Evolutionary conservation across 176 grass and related monocot genomes (phyloP).

Genomic region (Leersia perrieri): DNA sequence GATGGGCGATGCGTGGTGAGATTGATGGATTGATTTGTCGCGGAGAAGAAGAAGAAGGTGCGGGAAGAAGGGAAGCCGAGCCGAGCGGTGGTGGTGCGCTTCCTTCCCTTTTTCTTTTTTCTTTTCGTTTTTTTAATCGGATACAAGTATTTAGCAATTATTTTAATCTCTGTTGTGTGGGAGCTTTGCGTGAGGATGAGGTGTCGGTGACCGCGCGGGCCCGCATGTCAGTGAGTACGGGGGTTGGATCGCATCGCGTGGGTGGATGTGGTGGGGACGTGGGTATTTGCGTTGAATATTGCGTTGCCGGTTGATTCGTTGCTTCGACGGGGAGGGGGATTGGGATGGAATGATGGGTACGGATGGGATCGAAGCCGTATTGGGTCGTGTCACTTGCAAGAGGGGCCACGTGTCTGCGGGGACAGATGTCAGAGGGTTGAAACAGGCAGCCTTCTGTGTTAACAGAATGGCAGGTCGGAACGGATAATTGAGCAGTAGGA

Average conservation of each 20-base stretch:
- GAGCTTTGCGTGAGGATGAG: slow-evolving; percentile 9
- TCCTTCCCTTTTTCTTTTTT: neutral
- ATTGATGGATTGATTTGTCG: neutral
- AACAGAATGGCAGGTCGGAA: no score
- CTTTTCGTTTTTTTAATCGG: neutral
- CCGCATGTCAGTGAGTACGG: neutral
- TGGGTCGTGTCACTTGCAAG: no score
- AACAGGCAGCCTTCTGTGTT: no score
- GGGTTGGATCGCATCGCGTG: neutral
- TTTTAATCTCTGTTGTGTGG: neutral
- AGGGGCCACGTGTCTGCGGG: no score
- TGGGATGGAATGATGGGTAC: neutral
- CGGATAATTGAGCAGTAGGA: no score
- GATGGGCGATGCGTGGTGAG: neutral
- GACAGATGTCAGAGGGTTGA: no score
- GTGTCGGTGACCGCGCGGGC: neutral
- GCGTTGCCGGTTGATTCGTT: neutral
- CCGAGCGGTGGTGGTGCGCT: slow-evolving; percentile 9
- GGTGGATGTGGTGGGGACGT: neutral
- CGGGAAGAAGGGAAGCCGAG: neutral
- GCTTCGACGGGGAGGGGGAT: neutral
- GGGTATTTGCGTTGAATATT: neutral
- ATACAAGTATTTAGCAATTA: neutral
- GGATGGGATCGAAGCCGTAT: no score
- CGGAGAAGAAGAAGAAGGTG: slow-evolving; percentile 10